Conservation (phyloP, 129 eudicot species). For the Daucus carota region DH1_v3.0 NC_030381.2:37575501-37576000, state of each 20-base stretch:
- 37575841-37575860: slow-evolving; percentile 59
- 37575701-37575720: slow-evolving; percentile 47
- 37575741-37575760: slow-evolving; percentile 50
- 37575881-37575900: slow-evolving; percentile 25
- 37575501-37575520: slow-evolving; percentile 68
- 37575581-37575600: slow-evolving; percentile 55
- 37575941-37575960: slow-evolving; percentile 40
- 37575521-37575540: slow-evolving; percentile 70
- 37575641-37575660: slow-evolving; percentile 32
- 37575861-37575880: slow-evolving; percentile 34
- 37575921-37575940: slow-evolving; percentile 56
- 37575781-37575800: slow-evolving; percentile 33
- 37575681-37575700: slow-evolving; percentile 32
- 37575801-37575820: slow-evolving; percentile 25
- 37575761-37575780: slow-evolving; percentile 43
- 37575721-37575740: slow-evolving; percentile 64
- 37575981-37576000: slow-evolving; percentile 56
- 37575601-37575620: slow-evolving; percentile 53
- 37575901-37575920: slow-evolving; percentile 57
- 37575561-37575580: slow-evolving; percentile 29
- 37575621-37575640: slow-evolving; percentile 61
- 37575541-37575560: slow-evolving; percentile 45
- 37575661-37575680: slow-evolving; percentile 58
- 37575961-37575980: slow-evolving; percentile 48
- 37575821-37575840: slow-evolving; percentile 71